Evolutionary conservation across 208 protist species (phyloP), one percentile per base, ranked within the genome.

Genomic region (Zelonia costaricensis): DNA sequence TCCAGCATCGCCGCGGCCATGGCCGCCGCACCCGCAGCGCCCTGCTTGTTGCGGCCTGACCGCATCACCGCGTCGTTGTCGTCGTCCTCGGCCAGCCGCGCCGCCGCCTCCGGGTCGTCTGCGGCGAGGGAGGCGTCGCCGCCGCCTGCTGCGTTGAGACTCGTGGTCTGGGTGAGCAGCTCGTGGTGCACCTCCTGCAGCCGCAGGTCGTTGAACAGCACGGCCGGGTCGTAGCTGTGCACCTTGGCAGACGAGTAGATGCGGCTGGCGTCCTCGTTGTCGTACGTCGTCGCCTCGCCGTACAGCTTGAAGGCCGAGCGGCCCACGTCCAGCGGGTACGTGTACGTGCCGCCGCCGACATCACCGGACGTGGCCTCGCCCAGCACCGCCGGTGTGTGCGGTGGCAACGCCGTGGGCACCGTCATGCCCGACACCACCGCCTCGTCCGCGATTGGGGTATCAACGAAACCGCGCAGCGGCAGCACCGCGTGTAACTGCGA

Each of bases 1-100:
- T 87, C 80, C 16, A 87, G 68, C 62, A 87, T 82, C 16, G 80
- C 80, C 2, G 80, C 80, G 43, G 80, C 80, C 45, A 87, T 77
- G 22, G 76, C 80, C 28, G 80, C 80, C 4, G 80, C 80, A 46
- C 80, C 77, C n/a, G 76, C 80, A 6, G 80, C 80, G 16, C 75
- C 74, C 51, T 83, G 76, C 67, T 84, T 84, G 54, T 87, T 74
- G 49, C 76, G 72, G 6, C 80, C 74, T 20, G 75, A 66, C 36
- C 70, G 69, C 74, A 87, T 87, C 20, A 81, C 80, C n/a, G 74
- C 76, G 16, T 83, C 69, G 55, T 67, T 78, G 20, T 88, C 76
- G 8, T 76, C 70, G 35, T 84, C 76, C n/a, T 73, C 72, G 8
- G 64, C 60, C 51, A 66, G 12, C 18, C 48, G 61, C 4, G 44